Evolutionary conservation across 805 yeast species (phyloP).

Genomic region (Candida palmyrensis): DNA sequence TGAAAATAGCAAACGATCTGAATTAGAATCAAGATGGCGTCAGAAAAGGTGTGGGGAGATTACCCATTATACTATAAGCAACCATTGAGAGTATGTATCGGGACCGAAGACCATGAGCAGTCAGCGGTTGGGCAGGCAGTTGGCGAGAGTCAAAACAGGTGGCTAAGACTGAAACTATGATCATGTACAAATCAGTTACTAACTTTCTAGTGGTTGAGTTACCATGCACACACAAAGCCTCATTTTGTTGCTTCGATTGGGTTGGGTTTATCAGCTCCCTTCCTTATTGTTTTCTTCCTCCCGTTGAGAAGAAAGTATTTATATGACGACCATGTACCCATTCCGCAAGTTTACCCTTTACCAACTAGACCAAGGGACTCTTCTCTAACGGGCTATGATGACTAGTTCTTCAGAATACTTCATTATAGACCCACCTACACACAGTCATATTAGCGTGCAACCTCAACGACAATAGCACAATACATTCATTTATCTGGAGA

Average conservation of each 20-base stretch:
- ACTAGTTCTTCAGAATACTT: too few relatives aligned
- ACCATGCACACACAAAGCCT: conserved; percentile 72
- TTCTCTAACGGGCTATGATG: conserved; percentile 51
- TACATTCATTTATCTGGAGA: too few relatives aligned
- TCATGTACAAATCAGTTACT: not conserved
- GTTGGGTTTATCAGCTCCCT: conserved; percentile 65
- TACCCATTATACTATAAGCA: conserved; percentile 57
- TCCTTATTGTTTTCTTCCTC: conserved; percentile 52
- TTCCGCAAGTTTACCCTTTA: conserved; percentile 58
- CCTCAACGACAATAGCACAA: too few relatives aligned
- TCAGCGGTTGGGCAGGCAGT: too few relatives aligned
- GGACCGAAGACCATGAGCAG: not conserved
- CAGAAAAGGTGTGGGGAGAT: conserved; percentile 42
- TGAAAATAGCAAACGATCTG: not conserved
- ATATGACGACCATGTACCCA: conserved; percentile 59
- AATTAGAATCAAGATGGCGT: conserved; percentile 7
- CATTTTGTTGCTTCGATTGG: conserved; percentile 62
- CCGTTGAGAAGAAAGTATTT: conserved; percentile 67
- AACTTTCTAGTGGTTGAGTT: conserved; percentile 55
- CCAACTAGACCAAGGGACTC: conserved; percentile 51
- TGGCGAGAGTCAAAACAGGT: too few relatives aligned
- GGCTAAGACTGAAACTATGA: too few relatives aligned
- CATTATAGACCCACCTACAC: too few relatives aligned
- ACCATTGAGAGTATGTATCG: conserved; percentile 56
- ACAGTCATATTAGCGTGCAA: too few relatives aligned